phyloP scores from a whole-genome alignment of 345 rosid genomes.

The Arabidopsis arenosa region DNA sequence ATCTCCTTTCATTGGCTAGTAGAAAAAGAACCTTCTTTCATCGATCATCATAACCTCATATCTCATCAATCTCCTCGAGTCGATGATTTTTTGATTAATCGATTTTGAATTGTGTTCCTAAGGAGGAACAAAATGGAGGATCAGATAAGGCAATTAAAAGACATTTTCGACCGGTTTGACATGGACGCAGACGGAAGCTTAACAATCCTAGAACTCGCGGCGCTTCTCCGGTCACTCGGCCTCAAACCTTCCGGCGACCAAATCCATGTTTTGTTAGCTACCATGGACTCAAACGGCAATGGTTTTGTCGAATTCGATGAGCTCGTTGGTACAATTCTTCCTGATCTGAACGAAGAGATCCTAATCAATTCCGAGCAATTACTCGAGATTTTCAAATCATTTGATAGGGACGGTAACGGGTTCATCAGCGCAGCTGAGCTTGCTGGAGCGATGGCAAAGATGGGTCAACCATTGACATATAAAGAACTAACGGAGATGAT shows the following conservation, averaged over 20 bases:
- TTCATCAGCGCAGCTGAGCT: slow-evolving; percentile 81
- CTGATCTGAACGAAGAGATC: slow-evolving; percentile 58
- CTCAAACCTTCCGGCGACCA: slow-evolving; percentile 85
- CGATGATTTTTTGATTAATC: neutral
- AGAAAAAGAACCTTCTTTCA: neutral
- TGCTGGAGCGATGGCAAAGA: slow-evolving; percentile 83
- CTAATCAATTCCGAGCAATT: slow-evolving; percentile 67
- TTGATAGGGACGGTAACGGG: slow-evolving; percentile 82
- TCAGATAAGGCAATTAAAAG: slow-evolving; percentile 61
- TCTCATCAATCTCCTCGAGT: neutral
- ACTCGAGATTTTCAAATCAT: slow-evolving; percentile 62
- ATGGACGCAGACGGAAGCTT: slow-evolving; percentile 93
- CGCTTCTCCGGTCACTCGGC: slow-evolving; percentile 72
- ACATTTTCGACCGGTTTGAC: slow-evolving; percentile 74
- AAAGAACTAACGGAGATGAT: slow-evolving; percentile 78
- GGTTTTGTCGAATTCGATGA: slow-evolving; percentile 83
- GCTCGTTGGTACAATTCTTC: slow-evolving; percentile 64
- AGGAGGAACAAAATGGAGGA: slow-evolving; percentile 34
- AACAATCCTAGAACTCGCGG: slow-evolving; percentile 89
- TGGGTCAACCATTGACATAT: slow-evolving; percentile 85
- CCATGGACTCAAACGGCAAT: slow-evolving; percentile 81
- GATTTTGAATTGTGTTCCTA: neutral
- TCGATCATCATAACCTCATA: neutral
- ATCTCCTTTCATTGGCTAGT: neutral
- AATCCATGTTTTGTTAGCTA: slow-evolving; percentile 65